Conservation (phyloP, 1,139 yeast species). For the Lipomyces yarrowii region DNA sequence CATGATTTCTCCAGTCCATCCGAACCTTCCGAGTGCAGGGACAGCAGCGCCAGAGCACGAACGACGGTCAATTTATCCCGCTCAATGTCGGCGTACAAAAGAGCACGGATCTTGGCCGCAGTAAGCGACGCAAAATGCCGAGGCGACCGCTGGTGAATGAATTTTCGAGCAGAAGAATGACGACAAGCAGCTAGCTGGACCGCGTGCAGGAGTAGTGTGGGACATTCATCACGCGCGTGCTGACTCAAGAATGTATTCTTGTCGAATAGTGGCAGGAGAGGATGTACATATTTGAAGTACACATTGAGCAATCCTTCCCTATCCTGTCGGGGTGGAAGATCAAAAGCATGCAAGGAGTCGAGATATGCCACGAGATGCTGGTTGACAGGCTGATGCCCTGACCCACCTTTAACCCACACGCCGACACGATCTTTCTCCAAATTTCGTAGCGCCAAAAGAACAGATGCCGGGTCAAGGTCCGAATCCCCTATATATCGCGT, state of each 20-base stretch:
- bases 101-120: slow-evolving; percentile 40
- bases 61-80: slow-evolving; percentile 40
- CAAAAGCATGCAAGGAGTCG: slow-evolving; percentile 47
- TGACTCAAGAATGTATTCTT: slow-evolving; percentile 44
- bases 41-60: slow-evolving; percentile 37
- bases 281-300: slow-evolving; percentile 46
- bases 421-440: slow-evolving; percentile 36
- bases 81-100: slow-evolving; percentile 43
- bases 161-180: slow-evolving; percentile 31
- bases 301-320: slow-evolving; percentile 44
- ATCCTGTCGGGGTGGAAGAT: slow-evolving; percentile 42
- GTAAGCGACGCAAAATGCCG: slow-evolving; percentile 34
- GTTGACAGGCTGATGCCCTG: slow-evolving; percentile 34
- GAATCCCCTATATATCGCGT: slow-evolving; percentile 30
- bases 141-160: slow-evolving; percentile 30
- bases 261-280: slow-evolving; percentile 46
- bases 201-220: slow-evolving; percentile 46
- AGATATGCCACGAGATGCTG: slow-evolving; percentile 43
- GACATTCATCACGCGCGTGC: slow-evolving; percentile 45
- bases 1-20: slow-evolving; percentile 45
- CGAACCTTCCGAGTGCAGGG: slow-evolving; percentile 37
- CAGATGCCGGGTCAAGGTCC: slow-evolving; percentile 29
- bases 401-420: slow-evolving; percentile 44
- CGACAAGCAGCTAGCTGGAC: slow-evolving; percentile 39
- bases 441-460: slow-evolving; percentile 22